phyloP scores from a whole-genome alignment of 768 basidiomycete species.

The Hericium coralloides region DNA sequence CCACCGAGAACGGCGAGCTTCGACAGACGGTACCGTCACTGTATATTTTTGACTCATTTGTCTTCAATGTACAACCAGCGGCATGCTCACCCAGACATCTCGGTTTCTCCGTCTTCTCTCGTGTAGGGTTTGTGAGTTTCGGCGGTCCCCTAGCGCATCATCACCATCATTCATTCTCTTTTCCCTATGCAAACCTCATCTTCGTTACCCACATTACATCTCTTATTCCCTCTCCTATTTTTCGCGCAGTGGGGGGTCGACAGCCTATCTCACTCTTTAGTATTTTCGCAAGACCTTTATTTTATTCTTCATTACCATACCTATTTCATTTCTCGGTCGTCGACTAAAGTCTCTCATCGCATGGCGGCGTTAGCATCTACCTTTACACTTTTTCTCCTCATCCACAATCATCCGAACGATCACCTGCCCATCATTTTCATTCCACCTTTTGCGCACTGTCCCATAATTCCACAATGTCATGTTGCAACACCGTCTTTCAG shows the following conservation, averaged over 20 bases:
- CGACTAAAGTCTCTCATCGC: constrained; percentile 27
- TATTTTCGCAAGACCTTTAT: constrained; percentile 56
- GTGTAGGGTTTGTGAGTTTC: constrained; percentile 15
- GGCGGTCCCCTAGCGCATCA: constrained; percentile 10
- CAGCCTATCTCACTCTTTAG: constrained; percentile 37
- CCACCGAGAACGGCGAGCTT: constrained; percentile 8
- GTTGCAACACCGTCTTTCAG: constrained; percentile 7
- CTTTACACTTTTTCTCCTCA: constrained; percentile 6
- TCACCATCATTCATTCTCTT: constrained; percentile 12
- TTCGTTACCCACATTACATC: constrained; percentile 45
- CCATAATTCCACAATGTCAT: constrained; percentile 14
- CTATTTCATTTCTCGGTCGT: constrained; percentile 30
- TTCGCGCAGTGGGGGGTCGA: constrained; percentile 46
- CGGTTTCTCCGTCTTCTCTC: constrained; percentile 6
- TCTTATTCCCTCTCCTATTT: constrained; percentile 35
- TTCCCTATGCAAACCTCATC: constrained; percentile 40
- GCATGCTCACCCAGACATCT: constrained; percentile 12
- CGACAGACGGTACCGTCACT: constrained; percentile 11
- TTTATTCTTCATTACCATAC: constrained; percentile 80
- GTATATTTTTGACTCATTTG: constrained; percentile 13
- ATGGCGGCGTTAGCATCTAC: constrained; percentile 12
- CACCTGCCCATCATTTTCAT: constrained; percentile 11
- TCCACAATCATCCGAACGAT: constrained; percentile 15
- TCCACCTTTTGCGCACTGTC: constrained; percentile 11
- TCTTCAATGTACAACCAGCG: constrained; percentile 16